phyloP scores from a whole-genome alignment of 208 protist genomes.

The Trypanosoma rangeli region DNA sequence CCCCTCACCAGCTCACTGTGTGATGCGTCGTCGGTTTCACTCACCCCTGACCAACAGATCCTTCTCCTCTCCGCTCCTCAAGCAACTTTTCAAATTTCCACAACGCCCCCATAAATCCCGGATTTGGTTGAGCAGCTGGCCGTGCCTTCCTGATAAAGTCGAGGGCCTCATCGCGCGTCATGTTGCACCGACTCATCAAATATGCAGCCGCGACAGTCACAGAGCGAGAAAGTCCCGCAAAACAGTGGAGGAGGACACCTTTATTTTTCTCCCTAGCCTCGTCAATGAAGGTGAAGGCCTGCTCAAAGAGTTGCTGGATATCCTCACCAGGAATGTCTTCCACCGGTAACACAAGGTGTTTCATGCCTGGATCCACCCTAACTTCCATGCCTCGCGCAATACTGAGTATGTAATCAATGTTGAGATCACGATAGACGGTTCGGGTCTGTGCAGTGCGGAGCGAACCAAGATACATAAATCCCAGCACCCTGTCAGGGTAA shows the following conservation, averaged over 20 bases:
- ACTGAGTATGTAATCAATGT: conserved; percentile 83
- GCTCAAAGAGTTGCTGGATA: conserved; percentile 55
- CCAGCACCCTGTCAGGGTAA: conserved; percentile 88
- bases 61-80: not conserved
- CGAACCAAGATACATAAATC: conserved; percentile 83
- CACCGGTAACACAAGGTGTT: conserved; percentile 68
- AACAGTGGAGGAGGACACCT: conserved; percentile 88
- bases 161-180: conserved; percentile 68
- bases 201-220: conserved; percentile 83
- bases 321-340: conserved; percentile 81
- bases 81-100: conserved; percentile 38
- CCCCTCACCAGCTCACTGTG: not conserved
- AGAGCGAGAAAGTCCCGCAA: conserved; percentile 88
- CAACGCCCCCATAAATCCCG: conserved; percentile 70
- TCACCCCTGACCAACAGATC: not conserved
- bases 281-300: conserved; percentile 84
- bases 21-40: not conserved
- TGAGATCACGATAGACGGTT: conserved; percentile 79
- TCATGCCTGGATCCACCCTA: conserved; percentile 67
- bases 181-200: conserved; percentile 69
- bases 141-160: conserved; percentile 56
- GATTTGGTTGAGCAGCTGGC: conserved; percentile 78
- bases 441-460: conserved; percentile 79
- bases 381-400: conserved; percentile 69
- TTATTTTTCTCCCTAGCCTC: conserved; percentile 50